These are phyloP conservation scores for Chrysanthemum lavandulifolium DNA, from an alignment of 129 eudicot genomes.

Conservation along the genomic window DNA sequence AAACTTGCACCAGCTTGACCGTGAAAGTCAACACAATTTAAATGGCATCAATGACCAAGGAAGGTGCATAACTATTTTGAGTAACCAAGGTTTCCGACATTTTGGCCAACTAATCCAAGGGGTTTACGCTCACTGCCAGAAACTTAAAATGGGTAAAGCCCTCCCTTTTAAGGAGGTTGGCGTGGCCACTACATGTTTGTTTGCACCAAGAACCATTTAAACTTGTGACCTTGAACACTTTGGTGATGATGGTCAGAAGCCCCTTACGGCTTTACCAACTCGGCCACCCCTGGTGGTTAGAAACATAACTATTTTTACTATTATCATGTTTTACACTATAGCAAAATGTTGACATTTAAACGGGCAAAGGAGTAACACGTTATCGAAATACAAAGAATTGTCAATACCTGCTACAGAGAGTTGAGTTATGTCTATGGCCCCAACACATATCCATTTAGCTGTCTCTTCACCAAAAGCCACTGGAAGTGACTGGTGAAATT, in stretches of 20 bases:
- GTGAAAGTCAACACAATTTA: not conserved
- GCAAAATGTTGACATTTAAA: conserved; percentile 2
- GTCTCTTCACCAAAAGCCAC: conserved; percentile 96
- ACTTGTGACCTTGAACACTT: too few relatives aligned
- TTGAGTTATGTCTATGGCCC: conserved; percentile 92
- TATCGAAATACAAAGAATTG: conserved; percentile 5
- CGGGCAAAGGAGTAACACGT: conserved; percentile 2
- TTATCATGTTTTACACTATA: not conserved
- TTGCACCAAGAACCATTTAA: too few relatives aligned
- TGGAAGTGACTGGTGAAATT: conserved; percentile 73
- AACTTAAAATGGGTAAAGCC: too few relatives aligned
- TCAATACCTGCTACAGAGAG: conserved; percentile 79
- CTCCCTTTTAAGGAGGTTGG: too few relatives aligned
- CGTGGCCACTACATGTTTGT: too few relatives aligned
- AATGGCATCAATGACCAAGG: not conserved
- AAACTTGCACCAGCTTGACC: not conserved
- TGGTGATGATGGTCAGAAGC: too few relatives aligned
- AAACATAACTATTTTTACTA: not conserved
- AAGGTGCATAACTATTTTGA: not conserved
- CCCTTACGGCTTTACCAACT: too few relatives aligned
- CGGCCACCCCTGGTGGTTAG: too few relatives aligned
- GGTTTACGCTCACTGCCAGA: too few relatives aligned
- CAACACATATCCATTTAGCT: conserved; percentile 98
- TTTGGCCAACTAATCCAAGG: too few relatives aligned
- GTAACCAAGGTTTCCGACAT: too few relatives aligned